Evolutionary conservation across 257 asterid genomes (phyloP), one percentile per base, ranked within the genome.

Genomic region (Datura wrightii): DNA sequence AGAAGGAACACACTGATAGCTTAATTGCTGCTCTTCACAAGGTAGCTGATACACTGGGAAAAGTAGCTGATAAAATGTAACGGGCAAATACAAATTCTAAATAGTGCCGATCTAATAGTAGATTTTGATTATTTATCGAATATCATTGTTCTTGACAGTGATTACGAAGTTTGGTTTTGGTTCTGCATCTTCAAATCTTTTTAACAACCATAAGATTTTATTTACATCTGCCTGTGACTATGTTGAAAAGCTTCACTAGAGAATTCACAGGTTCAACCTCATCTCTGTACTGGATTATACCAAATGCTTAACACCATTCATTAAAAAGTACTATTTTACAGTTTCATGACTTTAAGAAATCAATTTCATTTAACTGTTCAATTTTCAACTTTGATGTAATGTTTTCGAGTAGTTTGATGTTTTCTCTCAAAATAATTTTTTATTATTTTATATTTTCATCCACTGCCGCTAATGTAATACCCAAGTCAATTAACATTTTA

Each of bases 31-130:
- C 89, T 71, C 94, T 93, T 24, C 83, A 83, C 89, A 92, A 92
- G 92, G 90, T 93, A 37, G 88, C 88, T 39, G 90, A 90, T 66
- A 88, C 93, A 60, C 88, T 92, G 60, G 87, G 85, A 84, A 92
- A 84, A 84, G 88, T 91, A 58, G 94, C 93, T 15, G 86, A 93
- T 81, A 93, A 90, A 86, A 50, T 93, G 83, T 86, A 86, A 56
- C 0, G 62, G 85, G 58, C 72, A 55, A 71, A 79, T n/a, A 59
- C 62, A 34, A 6, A 19, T 3, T n/a, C 39, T 44, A 76, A 76
- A 76, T 19, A 50, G 34, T 36, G 60, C 37, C 14, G 18, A 71
- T 24, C 18, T 41, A 5, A 36, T 16, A 71, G 52, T 56, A 59
- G 76, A 34, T 81, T 81, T 19, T 44, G 19, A 60, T 4, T 19